These are phyloP conservation scores for Lentinula boryana DNA, from an alignment of 768 basidiomycete species.

Conservation along the genomic window DNA sequence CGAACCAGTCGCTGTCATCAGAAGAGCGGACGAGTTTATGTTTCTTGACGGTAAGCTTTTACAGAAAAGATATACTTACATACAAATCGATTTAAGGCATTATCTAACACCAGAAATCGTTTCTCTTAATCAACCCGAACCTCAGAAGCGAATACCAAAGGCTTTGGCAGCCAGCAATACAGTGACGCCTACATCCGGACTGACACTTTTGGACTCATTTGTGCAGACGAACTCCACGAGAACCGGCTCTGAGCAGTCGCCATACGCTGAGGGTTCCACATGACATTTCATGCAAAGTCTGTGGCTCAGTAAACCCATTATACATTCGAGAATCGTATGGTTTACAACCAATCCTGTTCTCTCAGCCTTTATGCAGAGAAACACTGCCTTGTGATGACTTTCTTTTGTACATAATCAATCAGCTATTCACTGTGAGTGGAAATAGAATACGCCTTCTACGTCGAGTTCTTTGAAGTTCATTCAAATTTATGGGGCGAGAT, in stretches of 20 bases:
- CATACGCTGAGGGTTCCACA: not conserved
- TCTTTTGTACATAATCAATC: too few species aligned
- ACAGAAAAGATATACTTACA: not conserved
- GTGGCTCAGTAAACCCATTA: not conserved
- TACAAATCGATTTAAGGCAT: not conserved
- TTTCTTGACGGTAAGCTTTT: slow-evolving; percentile 63
- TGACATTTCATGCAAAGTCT: not conserved
- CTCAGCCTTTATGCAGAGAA: too few species aligned
- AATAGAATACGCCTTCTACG: too few species aligned
- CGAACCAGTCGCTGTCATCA: slow-evolving; percentile 50
- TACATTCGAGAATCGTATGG: not conserved
- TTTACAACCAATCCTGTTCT: too few species aligned
- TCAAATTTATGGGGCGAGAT: not conserved
- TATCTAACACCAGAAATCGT: not conserved
- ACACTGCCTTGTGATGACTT: too few species aligned
- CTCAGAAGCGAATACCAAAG: slow-evolving; percentile 5
- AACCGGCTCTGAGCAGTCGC: not conserved
- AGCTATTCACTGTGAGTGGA: too few species aligned
- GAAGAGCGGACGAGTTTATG: slow-evolving; percentile 67
- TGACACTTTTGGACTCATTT: slow-evolving; percentile 1
- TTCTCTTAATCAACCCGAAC: not conserved
- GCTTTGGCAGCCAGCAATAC: not conserved
- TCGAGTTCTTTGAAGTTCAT: too few species aligned
- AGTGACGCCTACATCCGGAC: not conserved
- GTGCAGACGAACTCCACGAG: not conserved